Evolutionary conservation across 305 asterid genomes (phyloP), one percentile per base, ranked within the genome.

Genomic region (Solanum hybrid): DNA sequence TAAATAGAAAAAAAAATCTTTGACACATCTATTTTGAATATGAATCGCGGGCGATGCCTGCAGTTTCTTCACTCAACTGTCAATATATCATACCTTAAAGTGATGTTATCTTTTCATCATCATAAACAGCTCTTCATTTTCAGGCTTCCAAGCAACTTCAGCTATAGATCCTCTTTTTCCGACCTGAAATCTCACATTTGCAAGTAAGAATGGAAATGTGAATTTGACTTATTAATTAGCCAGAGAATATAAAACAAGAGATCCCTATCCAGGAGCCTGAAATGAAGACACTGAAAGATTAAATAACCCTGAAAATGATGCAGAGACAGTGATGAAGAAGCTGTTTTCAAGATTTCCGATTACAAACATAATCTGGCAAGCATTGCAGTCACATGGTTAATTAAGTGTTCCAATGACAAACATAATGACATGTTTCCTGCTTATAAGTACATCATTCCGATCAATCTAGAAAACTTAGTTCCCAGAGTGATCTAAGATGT

Each of bases 91-190:
- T 51, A 51, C 87, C 57, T 22, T 51, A 46, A 18, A 84, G 46
- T 84, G 73, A 51, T 31, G 61, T 79, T 79, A 18, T 57, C 76
- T 31, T 11, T 31, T 85, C 87, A 46, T 46, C 87, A 29, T 83
- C 87, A 82, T 42, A 82, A 42, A 26, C 35, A 40, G 71, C 71
- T 82, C 16, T 82, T 42, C 88, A 40, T 81, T 40, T 80, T 39
- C 86, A 81, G 36, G 67, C 86, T 81, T 57, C 71, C n/a, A 33
- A 33, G 34, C 34, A 14, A 81, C 86, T 26, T 26, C 86, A 82
- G 87, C 71, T 4, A 29, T 82, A 42, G 34, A 24, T 8, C 5
- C 22, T 42, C 16, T 28, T 8, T 82, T 42, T 10, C 61, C 33
- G 7, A 24, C 86, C n/a, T 40, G 36, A 81, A 24, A 40, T 46